Conservation (phyloP, 768 basidiomycete genomes). For the Tulasnella calospora region DNA sequence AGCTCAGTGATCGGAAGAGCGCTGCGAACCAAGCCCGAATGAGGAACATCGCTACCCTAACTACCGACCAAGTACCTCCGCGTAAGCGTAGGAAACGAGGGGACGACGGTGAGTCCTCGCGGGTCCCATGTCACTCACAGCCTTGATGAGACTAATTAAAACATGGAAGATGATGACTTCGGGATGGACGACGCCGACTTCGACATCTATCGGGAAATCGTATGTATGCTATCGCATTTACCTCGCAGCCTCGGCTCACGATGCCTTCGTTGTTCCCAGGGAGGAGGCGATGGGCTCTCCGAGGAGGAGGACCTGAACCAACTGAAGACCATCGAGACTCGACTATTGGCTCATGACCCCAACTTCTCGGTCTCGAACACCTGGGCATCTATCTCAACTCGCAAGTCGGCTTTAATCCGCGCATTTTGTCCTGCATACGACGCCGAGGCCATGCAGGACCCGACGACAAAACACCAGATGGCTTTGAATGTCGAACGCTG, state of each 20-base stretch:
- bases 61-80: constrained; percentile 74
- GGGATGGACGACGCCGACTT: constrained; percentile 94
- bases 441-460: constrained; percentile 51
- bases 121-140: neutral
- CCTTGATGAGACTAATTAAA: neutral
- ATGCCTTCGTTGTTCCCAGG: neutral
- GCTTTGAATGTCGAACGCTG: constrained; percentile 88
- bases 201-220: constrained; percentile 96
- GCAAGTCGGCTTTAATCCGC: constrained; percentile 77
- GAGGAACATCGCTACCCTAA: constrained; percentile 91
- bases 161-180: constrained; percentile 74
- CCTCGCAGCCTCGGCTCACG: neutral
- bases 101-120: constrained; percentile 55
- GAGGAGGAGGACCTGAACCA: constrained; percentile 81
- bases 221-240: constrained; percentile 38
- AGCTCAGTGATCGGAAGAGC: constrained; percentile 85
- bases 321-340: constrained; percentile 69
- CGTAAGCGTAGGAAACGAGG: constrained; percentile 77
- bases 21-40: constrained; percentile 92
- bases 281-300: constrained; percentile 24
- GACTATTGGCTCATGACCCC: constrained; percentile 78
- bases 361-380: constrained; percentile 78
- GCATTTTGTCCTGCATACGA: constrained; percentile 79
- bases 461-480: constrained; percentile 52
- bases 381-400: constrained; percentile 66